A percentile compares a stretch with the other conserved stretches of the same genome.
Conservation (phyloP, 2,329 filamentous ascomycete species). For the Monascus ruber region DNA sequence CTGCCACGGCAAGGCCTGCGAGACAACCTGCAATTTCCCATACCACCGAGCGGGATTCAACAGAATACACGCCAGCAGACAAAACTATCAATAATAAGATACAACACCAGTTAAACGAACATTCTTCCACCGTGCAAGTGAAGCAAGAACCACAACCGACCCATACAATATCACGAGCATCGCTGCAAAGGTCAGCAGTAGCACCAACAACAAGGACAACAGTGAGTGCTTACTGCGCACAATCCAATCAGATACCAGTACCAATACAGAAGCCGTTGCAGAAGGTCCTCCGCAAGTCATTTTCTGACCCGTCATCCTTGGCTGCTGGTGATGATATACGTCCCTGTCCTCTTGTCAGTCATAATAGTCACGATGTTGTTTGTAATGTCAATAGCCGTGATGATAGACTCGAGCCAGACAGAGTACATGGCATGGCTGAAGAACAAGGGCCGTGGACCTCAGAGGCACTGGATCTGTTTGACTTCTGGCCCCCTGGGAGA, state of each 20-base stretch:
- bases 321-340: conserved; percentile 7
- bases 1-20: too few species aligned
- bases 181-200: too few species aligned
- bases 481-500: conserved; percentile 31
- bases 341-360: conserved; percentile 7
- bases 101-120: too few species aligned
- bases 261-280: conserved; percentile 1
- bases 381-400: neutral
- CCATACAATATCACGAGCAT: too few species aligned
- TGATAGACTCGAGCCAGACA: too few species aligned
- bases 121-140: too few species aligned
- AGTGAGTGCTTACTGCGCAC: neutral
- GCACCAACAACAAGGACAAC: neutral
- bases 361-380: conserved; percentile 7
- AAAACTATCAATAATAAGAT: too few species aligned
- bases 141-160: too few species aligned
- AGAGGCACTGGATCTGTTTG: conserved; percentile 32
- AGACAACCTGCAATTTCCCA: too few species aligned
- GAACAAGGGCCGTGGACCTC: conserved; percentile 32
- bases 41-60: too few species aligned
- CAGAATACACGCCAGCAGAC: too few species aligned
- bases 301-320: conserved; percentile 24
- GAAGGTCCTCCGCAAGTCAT: conserved; percentile 19
- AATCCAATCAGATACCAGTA: neutral
- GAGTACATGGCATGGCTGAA: conserved; percentile 4